Evolutionary conservation across 2,329 filamentous ascomycete species (phyloP), one percentile per base, ranked within the genome.

Genomic region (Penicillium sp.): DNA sequence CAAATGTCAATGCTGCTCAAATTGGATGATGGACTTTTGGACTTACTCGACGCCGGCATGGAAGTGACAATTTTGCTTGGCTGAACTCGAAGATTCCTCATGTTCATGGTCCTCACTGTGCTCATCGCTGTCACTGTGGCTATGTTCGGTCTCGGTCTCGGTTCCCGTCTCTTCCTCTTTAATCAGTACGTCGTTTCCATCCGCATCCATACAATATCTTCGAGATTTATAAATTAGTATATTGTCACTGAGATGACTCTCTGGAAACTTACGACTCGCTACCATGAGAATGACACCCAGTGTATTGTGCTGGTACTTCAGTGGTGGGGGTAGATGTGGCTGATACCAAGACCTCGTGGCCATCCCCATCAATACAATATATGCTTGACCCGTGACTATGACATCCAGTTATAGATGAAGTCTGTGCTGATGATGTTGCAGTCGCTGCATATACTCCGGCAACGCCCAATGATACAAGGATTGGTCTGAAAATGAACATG

Each of bases 11-110:
- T 14, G 46, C 5, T 6, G 4, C 6, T 35, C 8, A 16, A 7
- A 42, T 19, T 13, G 7, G 9, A 13, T 8, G n/a, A 8, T 11
- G 7, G 23, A 6, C 1, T 7, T 10, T 34, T 10, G n/a, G 53
- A 74, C 84, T 72, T 75, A 89, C 86, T 90, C 85, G 19, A 91
- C 84, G 35, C 87, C 87, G 9, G 87, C 87, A 62, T 91, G 88
- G 70, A 87, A 89, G 66, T 91, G 88, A 61, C 87, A 90, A 62
- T 82, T 78, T 59, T 78, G 62, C n/a, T 71, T 73, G 10, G 46
- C 50, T 35, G 55, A 53, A 13, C 58, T 50, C n/a, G 62, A 42
- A 62, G 71, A 39, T 27, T 67, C 42, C 69, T 72, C 61, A 45
- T 66, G n/a, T 53, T 68, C 35, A 56, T 70, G 16, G 6, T 19